These are phyloP conservation scores for Argentina anserina DNA, from an alignment of 306 rosid genomes.

Conservation along the genomic window DNA sequence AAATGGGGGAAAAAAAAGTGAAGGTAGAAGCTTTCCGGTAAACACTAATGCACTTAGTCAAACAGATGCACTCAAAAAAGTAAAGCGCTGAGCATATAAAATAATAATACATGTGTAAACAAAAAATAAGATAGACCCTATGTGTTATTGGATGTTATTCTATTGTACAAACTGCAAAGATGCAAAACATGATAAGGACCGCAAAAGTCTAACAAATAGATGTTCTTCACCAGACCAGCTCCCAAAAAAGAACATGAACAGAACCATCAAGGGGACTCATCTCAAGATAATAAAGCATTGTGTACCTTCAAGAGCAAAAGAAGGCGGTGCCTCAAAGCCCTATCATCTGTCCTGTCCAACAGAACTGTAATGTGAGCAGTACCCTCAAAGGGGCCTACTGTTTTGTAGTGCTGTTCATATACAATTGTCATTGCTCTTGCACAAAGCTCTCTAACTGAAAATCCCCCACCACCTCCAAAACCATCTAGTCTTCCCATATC, in stretches of 20 bases:
- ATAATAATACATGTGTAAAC: not conserved
- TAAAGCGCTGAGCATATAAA: not conserved
- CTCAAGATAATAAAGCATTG: slow-evolving; percentile 9
- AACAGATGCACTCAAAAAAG: not conserved
- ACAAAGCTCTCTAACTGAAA: slow-evolving; percentile 96
- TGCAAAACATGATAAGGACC: not conserved
- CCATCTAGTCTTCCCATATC: slow-evolving; percentile 99
- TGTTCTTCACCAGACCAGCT: not conserved
- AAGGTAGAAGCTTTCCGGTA: not conserved
- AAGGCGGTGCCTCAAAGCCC: slow-evolving; percentile 98
- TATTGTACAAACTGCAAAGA: not conserved
- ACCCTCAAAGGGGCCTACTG: slow-evolving; percentile 91
- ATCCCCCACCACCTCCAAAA: slow-evolving; percentile 99
- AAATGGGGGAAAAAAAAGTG: not conserved
- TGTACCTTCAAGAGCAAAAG: slow-evolving; percentile 90
- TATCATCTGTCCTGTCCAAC: slow-evolving; percentile 96
- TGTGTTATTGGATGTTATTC: not conserved
- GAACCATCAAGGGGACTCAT: not conserved
- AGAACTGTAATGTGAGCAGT: slow-evolving; percentile 94
- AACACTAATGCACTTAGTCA: not conserved
- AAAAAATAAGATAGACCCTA: not conserved
- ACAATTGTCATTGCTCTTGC: slow-evolving; percentile 99
- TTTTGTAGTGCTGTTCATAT: slow-evolving; percentile 83
- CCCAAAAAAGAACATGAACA: slow-evolving; percentile 1
- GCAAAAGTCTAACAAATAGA: not conserved